Conservation (phyloP, 768 basidiomycete genomes). For the Lyophyllum semitale region DNA sequence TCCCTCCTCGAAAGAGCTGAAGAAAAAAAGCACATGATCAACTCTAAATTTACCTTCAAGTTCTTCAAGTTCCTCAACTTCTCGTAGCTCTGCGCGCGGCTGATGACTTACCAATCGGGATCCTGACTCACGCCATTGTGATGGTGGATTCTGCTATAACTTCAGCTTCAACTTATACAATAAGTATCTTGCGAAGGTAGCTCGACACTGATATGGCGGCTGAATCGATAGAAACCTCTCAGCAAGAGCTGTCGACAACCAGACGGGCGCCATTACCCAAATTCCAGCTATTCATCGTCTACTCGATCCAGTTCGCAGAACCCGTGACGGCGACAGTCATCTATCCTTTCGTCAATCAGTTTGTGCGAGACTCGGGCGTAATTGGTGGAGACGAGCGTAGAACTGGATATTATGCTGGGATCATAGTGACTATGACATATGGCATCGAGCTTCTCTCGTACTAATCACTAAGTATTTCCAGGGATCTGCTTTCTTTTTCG, state of each 20-base stretch:
- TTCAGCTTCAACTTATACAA: too few species aligned
- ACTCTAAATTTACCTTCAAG: too few species aligned
- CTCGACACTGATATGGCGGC: not conserved
- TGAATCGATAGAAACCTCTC: not conserved
- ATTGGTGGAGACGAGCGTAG: slow-evolving; percentile 44
- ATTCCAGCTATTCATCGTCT: slow-evolving; percentile 38
- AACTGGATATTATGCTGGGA: slow-evolving; percentile 50
- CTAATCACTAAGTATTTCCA: slow-evolving; percentile 5
- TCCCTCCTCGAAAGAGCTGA: too few species aligned
- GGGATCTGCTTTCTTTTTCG: slow-evolving; percentile 47
- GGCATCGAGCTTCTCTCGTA: not conserved
- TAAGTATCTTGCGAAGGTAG: not conserved
- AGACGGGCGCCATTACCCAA: slow-evolving; percentile 40
- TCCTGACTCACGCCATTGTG: too few species aligned
- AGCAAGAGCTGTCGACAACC: not conserved
- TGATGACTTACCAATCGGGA: too few species aligned
- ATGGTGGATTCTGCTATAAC: too few species aligned
- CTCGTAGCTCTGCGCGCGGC: too few species aligned
- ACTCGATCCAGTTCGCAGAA: slow-evolving; percentile 43
- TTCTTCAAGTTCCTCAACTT: too few species aligned
- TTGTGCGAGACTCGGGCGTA: slow-evolving; percentile 45
- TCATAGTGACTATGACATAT: slow-evolving; percentile 36
- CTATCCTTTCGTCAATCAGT: slow-evolving; percentile 48
- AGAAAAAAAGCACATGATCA: too few species aligned
- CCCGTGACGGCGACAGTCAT: slow-evolving; percentile 46